Evolutionary conservation across 768 basidiomycete genomes (phyloP), one percentile per base, ranked within the genome.

Genomic region (Boletus insuetus): DNA sequence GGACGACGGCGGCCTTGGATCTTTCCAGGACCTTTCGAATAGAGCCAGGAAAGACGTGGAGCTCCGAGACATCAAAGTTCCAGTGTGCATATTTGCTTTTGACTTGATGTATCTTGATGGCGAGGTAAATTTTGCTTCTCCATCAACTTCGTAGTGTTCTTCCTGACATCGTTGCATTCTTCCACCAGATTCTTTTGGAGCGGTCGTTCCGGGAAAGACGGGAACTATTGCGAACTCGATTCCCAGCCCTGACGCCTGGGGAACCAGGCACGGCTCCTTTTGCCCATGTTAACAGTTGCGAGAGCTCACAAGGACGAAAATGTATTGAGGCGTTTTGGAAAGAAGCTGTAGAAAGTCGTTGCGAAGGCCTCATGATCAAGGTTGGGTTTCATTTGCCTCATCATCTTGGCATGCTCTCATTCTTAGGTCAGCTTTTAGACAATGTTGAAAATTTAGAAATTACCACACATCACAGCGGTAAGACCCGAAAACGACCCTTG

Each of bases 331-430:
- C 74, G 6, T 96, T 96, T 69, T 91, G 92, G 82, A 73, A 82
- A 64, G 77, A 77, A 54, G 86, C 90, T 3, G 79, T 93, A 22
- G 82, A 84, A 65, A 85, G 85, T 65, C 84, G 84, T 51, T 90
- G 87, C 53, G 94, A 97, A 70, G 94, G 94, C n/a, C 75, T 96
- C 58, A 95, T 97, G 94, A 80, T 96, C 64, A 97, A 97, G 73
- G 88, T 86, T 41, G 26, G 76, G 44, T 40, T 40, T 55, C 40
- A 22, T 38, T 37, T 10, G 5, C n/a, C 16, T 20, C 29, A 31
- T 37, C 32, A n/a, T 39, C 13, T 46, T 7, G 35, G 42, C 54
- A 4, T 7, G 17, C 19, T 53, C 41, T 65, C 54, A 58, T 51
- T 53, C 20, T 56, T 57, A n/a, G 41, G 16, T 26, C 51, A 90